These are phyloP conservation scores for Elaeis oleifera DNA, from an alignment of 202 grass and related monocot genomes.

Conservation along the genomic window DNA sequence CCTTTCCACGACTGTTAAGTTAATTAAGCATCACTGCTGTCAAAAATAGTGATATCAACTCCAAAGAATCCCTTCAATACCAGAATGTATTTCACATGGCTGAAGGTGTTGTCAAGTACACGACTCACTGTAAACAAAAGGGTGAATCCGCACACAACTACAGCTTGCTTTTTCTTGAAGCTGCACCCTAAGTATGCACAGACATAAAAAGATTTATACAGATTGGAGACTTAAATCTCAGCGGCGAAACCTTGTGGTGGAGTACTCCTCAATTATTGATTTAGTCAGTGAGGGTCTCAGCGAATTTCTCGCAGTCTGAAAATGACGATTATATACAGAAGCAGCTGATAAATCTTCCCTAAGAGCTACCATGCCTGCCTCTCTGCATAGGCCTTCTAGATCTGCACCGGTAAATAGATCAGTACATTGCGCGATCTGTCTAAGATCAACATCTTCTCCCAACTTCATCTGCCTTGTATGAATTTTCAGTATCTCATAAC, in stretches of 20 bases:
- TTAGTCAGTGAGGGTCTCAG: slow-evolving; percentile 54
- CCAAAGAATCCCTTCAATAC: too few species aligned
- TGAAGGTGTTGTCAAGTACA: too few species aligned
- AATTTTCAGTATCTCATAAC: slow-evolving; percentile 51
- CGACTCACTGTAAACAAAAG: too few species aligned
- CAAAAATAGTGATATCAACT: too few species aligned
- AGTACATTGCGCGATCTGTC: slow-evolving; percentile 37
- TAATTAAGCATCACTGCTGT: too few species aligned
- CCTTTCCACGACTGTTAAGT: too few species aligned
- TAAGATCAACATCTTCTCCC: slow-evolving; percentile 65
- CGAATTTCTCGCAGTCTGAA: slow-evolving; percentile 38
- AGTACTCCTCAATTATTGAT: slow-evolving; percentile 50
- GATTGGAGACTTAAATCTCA: not conserved
- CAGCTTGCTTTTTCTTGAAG: too few species aligned
- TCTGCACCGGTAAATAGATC: slow-evolving; percentile 59
- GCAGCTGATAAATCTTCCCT: slow-evolving; percentile 19
- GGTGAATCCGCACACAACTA: too few species aligned
- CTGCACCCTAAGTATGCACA: too few species aligned
- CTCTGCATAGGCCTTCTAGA: too few species aligned
- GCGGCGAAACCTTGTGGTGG: slow-evolving; percentile 27
- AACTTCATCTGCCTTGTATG: slow-evolving; percentile 71
- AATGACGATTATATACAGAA: slow-evolving; percentile 36
- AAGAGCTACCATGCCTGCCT: too few species aligned
- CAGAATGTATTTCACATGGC: too few species aligned
- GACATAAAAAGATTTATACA: not conserved